phyloP scores from a whole-genome alignment of 2,329 filamentous ascomycete genomes.

The Penicillium sp. region DNA sequence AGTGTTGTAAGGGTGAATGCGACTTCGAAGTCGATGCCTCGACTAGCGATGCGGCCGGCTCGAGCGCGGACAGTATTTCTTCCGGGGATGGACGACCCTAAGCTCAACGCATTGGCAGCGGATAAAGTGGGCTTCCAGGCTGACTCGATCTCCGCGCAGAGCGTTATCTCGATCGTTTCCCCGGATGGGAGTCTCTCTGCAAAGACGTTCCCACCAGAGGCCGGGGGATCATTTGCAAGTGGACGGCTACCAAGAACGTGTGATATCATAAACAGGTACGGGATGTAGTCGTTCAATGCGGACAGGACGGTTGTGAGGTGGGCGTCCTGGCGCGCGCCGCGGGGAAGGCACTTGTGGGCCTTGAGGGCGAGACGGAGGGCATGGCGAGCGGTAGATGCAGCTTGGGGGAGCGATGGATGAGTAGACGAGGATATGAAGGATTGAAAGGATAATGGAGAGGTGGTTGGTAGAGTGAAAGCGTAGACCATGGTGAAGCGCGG shows the following conservation, averaged over 20 bases:
- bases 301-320: conserved; percentile 66
- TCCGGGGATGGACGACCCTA: background rate
- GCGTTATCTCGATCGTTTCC: conserved; percentile 63
- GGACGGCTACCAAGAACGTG: conserved; percentile 50
- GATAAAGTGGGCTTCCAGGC: conserved; percentile 80
- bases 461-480: conserved; percentile 81
- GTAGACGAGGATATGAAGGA: conserved; percentile 70
- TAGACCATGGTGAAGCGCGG: conserved; percentile 65
- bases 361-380: conserved; percentile 80
- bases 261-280: conserved; percentile 75
- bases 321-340: conserved; percentile 59
- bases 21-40: conserved; percentile 75
- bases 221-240: conserved; percentile 26
- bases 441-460: conserved; percentile 78
- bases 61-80: conserved; percentile 41
- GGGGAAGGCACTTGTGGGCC: conserved; percentile 78
- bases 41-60: conserved; percentile 63
- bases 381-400: conserved; percentile 75
- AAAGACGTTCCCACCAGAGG: background rate
- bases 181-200: conserved; percentile 31
- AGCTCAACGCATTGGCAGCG: conserved; percentile 37
- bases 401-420: conserved; percentile 81
- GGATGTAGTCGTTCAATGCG: conserved; percentile 70
- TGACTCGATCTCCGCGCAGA: conserved; percentile 61
- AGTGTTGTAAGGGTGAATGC: conserved; percentile 72